phyloP scores from a whole-genome alignment of 495 filamentous ascomycete species.

The Aspergillus asperescens region DNA sequence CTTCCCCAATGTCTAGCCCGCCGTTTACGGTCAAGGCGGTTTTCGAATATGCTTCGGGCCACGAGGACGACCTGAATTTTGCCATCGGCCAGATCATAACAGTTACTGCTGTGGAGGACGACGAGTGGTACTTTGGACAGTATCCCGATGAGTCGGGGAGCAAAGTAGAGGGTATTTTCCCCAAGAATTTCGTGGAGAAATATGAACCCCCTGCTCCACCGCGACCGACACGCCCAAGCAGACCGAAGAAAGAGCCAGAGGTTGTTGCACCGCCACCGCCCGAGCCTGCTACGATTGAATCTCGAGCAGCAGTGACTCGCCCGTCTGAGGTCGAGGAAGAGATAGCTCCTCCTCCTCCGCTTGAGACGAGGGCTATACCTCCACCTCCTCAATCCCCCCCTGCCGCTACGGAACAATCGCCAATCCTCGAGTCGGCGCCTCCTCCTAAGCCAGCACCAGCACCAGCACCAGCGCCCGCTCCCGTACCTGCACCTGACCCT shows the following conservation, averaged over 20 bases:
- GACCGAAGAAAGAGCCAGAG: conserved; percentile 67
- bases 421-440: conserved; percentile 18
- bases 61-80: conserved; percentile 94
- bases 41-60: conserved; percentile 84
- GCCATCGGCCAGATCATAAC: conserved; percentile 81
- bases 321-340: conserved; percentile 37
- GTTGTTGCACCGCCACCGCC: conserved; percentile 31
- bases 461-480: conserved; percentile 21
- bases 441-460: conserved; percentile 26
- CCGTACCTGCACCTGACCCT: conserved; percentile 13
- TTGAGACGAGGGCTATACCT: conserved; percentile 30
- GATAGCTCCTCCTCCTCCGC: conserved; percentile 10
- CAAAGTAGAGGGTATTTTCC: conserved; percentile 87
- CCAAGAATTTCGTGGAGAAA: conserved; percentile 93
- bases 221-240: conserved; percentile 64
- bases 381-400: conserved; percentile 36
- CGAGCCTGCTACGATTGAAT: conserved; percentile 37
- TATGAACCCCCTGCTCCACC: conserved; percentile 89
- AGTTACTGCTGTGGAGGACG: conserved; percentile 86
- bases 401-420: conserved; percentile 18
- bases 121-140: conserved; percentile 91
- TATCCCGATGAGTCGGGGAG: conserved; percentile 68
- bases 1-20: conserved; percentile 61
- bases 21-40: conserved; percentile 93
- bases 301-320: conserved; percentile 25